phyloP scores from a whole-genome alignment of 768 basidiomycete genomes.

The Boletus rex-veris region DNA sequence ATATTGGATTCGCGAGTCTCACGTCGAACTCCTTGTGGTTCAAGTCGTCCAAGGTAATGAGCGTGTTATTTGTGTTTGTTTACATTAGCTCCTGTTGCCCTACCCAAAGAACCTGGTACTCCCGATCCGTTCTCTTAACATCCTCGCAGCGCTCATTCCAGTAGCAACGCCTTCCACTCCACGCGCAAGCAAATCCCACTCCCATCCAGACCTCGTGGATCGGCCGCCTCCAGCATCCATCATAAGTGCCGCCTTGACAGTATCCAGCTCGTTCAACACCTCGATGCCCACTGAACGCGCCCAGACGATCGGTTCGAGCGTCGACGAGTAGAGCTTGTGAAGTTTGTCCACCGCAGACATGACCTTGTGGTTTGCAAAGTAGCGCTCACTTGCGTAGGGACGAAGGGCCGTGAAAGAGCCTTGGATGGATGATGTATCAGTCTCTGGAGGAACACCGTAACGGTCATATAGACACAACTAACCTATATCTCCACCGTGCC shows the following conservation, averaged over 20 bases:
- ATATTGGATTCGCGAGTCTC: constrained; percentile 6
- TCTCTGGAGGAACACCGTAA: neutral
- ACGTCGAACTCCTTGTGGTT: neutral
- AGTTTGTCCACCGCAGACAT: constrained; percentile 87
- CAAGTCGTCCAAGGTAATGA: neutral
- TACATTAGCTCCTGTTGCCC: neutral
- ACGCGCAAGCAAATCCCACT: constrained; percentile 34
- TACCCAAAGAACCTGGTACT: neutral
- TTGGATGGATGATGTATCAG: neutral
- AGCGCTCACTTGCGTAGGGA: constrained; percentile 77
- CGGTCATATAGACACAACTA: constrained; percentile 12
- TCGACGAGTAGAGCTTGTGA: constrained; percentile 78
- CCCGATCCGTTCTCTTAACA: constrained; percentile 23
- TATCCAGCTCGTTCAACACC: constrained; percentile 83
- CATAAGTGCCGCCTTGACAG: constrained; percentile 83
- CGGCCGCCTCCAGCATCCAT: constrained; percentile 59
- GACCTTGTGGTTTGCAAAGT: constrained; percentile 80
- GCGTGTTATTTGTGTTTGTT: constrained; percentile 24
- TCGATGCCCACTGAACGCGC: constrained; percentile 85
- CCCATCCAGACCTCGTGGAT: constrained; percentile 30
- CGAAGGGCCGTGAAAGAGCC: constrained; percentile 73
- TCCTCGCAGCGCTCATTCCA: constrained; percentile 32
- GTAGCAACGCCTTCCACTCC: constrained; percentile 44
- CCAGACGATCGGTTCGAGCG: constrained; percentile 73
- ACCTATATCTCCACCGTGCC: constrained; percentile 82